Percentiles rank a stretch among this genome's conserved stretches.
Conservation (phyloP, 2,329 filamentous ascomycete species). For the Grosmannia penicillata region DNA sequence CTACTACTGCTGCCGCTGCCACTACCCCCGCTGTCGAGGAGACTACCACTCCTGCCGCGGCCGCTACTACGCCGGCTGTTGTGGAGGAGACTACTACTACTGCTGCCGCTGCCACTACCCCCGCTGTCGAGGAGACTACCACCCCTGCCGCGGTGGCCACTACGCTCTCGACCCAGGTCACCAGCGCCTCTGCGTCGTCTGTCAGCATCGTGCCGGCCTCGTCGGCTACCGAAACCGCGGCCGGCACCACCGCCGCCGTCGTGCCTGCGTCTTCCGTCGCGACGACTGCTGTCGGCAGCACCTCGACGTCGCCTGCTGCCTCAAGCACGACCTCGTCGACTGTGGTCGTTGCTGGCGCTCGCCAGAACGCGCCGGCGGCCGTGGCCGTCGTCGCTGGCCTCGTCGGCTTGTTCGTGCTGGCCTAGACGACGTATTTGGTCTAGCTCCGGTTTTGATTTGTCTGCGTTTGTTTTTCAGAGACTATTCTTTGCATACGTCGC, state of each 20-base stretch:
- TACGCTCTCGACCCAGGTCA: not conserved
- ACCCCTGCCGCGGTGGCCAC: slow-evolving; percentile 8
- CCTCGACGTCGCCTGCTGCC: slow-evolving; percentile 19
- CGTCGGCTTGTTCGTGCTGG: slow-evolving; percentile 21
- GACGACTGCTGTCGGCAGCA: slow-evolving; percentile 17
- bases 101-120: slow-evolving; percentile 10
- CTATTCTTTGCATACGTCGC: too few species aligned
- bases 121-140: slow-evolving; percentile 17
- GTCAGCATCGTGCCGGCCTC: not conserved
- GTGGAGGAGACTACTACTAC: not conserved
- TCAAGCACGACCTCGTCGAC: slow-evolving; percentile 9
- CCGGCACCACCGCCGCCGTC: slow-evolving; percentile 14
- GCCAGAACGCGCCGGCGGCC: slow-evolving; percentile 17
- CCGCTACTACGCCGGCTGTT: too few species aligned
- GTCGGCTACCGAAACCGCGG: slow-evolving; percentile 12
- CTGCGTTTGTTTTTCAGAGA: not conserved
- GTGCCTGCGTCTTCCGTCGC: slow-evolving; percentile 11
- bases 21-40: slow-evolving; percentile 16
- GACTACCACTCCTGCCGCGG: slow-evolving; percentile 12
- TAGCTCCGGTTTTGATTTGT: not conserved
- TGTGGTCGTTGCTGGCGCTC: slow-evolving; percentile 16
- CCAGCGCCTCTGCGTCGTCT: not conserved
- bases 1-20: not conserved
- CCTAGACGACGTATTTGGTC: slow-evolving; percentile 9
- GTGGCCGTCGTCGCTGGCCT: slow-evolving; percentile 23